These are phyloP conservation scores for Aegilops longissima DNA, from an alignment of 176 grass and related monocot genomes.

Conservation along the genomic window DNA sequence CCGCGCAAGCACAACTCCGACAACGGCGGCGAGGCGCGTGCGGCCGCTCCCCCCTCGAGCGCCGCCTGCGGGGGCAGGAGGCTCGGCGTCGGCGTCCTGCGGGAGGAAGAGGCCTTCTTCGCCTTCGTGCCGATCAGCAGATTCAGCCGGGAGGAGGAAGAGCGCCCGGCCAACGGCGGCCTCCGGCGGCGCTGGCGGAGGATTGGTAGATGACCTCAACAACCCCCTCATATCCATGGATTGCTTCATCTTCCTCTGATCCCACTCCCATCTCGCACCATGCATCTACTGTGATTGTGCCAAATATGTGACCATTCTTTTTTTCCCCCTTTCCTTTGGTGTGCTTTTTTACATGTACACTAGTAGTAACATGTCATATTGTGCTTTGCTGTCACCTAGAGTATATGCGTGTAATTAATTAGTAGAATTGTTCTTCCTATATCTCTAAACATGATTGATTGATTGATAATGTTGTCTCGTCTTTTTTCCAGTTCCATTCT, in stretches of 20 bases:
- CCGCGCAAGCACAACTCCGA: neutral
- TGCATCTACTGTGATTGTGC: neutral
- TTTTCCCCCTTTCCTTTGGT: neutral
- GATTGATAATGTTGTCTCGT: neutral
- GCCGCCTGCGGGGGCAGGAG: neutral
- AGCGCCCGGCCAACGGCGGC: neutral
- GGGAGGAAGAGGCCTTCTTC: neutral
- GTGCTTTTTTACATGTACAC: neutral
- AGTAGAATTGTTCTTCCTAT: too few species aligned
- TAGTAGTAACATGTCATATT: neutral
- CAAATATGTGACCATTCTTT: neutral
- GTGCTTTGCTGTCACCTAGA: neutral
- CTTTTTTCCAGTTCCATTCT: neutral
- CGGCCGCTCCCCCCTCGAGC: neutral
- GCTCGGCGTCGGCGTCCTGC: neutral
- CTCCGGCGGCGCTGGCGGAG: neutral
- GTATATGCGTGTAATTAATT: neutral
- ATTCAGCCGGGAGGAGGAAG: neutral
- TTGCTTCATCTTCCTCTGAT: slow-evolving; percentile 49
- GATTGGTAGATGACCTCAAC: slow-evolving; percentile 29
- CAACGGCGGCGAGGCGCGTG: neutral
- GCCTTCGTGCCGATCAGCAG: neutral
- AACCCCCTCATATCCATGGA: slow-evolving; percentile 55
- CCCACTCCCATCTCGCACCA: neutral
- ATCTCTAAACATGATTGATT: too few species aligned